Conservation (phyloP, 2,329 filamentous ascomycete species). For the Phaeosphaeria sp. region DNA sequence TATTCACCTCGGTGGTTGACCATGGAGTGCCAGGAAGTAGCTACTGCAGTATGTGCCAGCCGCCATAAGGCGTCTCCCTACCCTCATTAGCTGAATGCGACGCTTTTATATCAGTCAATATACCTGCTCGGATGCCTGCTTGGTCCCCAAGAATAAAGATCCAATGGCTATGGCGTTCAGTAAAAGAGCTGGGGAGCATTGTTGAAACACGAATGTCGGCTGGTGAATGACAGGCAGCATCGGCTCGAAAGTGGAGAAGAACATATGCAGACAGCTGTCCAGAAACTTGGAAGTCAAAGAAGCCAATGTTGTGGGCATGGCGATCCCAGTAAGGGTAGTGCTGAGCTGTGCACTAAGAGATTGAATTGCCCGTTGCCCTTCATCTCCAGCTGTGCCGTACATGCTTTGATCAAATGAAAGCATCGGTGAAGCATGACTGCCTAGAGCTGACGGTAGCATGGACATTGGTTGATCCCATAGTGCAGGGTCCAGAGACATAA, state of each 20-base stretch:
- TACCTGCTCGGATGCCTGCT: not conserved
- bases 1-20: slow-evolving; percentile 1
- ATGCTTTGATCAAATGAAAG: not conserved
- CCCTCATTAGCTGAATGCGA: not conserved
- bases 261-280: slow-evolving; percentile 1
- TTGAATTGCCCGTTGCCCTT: not conserved
- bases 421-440: not conserved
- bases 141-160: not conserved
- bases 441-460: not conserved
- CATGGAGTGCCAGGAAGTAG: not conserved
- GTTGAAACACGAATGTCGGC: not conserved
- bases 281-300: not conserved
- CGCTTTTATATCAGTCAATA: no score
- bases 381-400: not conserved
- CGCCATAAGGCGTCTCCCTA: not conserved
- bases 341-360: not conserved
- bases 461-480: not conserved
- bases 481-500: not conserved
- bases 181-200: not conserved
- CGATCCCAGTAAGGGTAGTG: not conserved
- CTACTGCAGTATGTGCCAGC: not conserved
- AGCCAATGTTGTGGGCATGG: not conserved
- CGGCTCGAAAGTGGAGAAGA: not conserved
- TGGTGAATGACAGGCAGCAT: not conserved
- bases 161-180: slow-evolving; percentile 1